Conservation (phyloP, 441 rosid genomes). For the Bocquillonia castaneifolia region DNA sequence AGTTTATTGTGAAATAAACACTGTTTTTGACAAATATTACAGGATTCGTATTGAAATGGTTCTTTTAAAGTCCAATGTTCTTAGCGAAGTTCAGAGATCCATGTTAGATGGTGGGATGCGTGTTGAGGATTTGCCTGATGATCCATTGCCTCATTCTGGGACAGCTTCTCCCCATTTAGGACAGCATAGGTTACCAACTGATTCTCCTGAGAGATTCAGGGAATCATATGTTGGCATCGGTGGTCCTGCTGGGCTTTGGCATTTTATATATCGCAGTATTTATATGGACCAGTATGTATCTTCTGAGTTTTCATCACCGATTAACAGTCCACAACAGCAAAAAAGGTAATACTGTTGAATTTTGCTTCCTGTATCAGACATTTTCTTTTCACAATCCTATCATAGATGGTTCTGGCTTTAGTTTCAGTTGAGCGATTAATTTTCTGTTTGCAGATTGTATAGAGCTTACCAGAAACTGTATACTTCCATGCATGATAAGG, state of each 20-base stretch:
- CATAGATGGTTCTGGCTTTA: constrained; percentile 2
- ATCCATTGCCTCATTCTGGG: constrained; percentile 46
- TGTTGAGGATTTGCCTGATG: constrained; percentile 78
- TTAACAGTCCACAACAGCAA: constrained; percentile 64
- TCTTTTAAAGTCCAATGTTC: constrained; percentile 80
- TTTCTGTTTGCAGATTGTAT: constrained; percentile 57
- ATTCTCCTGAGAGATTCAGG: constrained; percentile 44
- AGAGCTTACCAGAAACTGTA: constrained; percentile 91
- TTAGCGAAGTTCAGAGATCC: constrained; percentile 83
- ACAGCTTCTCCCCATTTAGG: constrained; percentile 42
- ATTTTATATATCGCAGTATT: constrained; percentile 92
- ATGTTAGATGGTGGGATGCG: constrained; percentile 86
- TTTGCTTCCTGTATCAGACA: not conserved
- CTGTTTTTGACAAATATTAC: constrained; percentile 8
- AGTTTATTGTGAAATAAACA: not conserved
- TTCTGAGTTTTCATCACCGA: constrained; percentile 85
- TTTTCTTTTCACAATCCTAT: constrained; percentile 6
- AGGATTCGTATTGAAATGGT: constrained; percentile 76
- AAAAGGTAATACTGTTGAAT: constrained; percentile 50
- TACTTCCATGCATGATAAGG: constrained; percentile 87
- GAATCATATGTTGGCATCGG: constrained; percentile 66
- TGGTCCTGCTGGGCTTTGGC: constrained; percentile 95
- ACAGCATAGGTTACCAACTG: constrained; percentile 39
- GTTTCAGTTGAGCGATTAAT: constrained; percentile 17
- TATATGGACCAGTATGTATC: constrained; percentile 87